Evolutionary conservation across 2,329 filamentous ascomycete genomes (phyloP).

Genomic region (Hypoxylon sp.): DNA sequence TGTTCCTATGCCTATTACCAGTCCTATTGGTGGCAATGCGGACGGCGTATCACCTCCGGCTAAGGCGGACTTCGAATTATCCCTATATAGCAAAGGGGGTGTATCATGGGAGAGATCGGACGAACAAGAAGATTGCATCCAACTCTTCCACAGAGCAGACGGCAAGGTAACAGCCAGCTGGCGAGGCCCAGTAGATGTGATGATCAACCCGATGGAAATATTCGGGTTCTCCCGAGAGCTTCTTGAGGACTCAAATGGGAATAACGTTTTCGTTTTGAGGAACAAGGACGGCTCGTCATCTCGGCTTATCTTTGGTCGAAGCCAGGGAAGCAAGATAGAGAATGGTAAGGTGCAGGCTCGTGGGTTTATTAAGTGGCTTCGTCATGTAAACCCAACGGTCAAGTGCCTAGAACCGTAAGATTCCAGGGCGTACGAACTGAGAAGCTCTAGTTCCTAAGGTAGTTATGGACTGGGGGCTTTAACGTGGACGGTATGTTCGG

Average conservation of each 20-base stretch:
- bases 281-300: slow-evolving; percentile 29
- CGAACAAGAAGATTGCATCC: slow-evolving; percentile 31
- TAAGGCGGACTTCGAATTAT: slow-evolving; percentile 44
- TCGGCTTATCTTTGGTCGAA: slow-evolving; percentile 47
- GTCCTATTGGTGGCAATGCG: background rate
- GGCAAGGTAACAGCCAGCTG: slow-evolving; percentile 30
- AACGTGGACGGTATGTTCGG: background rate
- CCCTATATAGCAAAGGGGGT: slow-evolving; percentile 38
- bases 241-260: slow-evolving; percentile 37
- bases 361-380: slow-evolving; percentile 48
- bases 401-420: slow-evolving; percentile 25
- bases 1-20: background rate
- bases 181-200: slow-evolving; percentile 26
- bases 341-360: slow-evolving; percentile 47
- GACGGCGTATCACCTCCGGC: background rate
- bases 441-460: background rate
- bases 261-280: slow-evolving; percentile 33
- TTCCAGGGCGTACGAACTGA: background rate
- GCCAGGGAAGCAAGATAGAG: slow-evolving; percentile 37
- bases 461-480: background rate
- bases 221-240: slow-evolving; percentile 35
- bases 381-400: slow-evolving; percentile 38
- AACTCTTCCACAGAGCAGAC: slow-evolving; percentile 44
- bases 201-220: slow-evolving; percentile 44
- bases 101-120: slow-evolving; percentile 42